Evolutionary conservation across 352 stramenopile species (phyloP).

Genomic region (Paralagenidium karlingii): DNA sequence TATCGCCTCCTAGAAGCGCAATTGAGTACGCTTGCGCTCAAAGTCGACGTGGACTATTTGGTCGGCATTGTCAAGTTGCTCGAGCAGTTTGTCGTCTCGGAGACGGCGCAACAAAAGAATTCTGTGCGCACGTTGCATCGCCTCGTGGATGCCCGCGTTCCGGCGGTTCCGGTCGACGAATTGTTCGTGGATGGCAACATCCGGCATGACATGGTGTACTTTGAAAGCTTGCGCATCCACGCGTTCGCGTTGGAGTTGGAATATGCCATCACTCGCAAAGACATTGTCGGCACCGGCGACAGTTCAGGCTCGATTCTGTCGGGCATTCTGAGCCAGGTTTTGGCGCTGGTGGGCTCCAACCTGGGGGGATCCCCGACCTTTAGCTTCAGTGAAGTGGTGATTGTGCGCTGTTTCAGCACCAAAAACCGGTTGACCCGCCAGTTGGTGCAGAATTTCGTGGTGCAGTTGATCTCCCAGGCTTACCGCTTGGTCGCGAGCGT

Average conservation of each 20-base stretch:
- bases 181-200: slow-evolving; percentile 47
- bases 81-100: slow-evolving; percentile 64
- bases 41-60: slow-evolving; percentile 79
- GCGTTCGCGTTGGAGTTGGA: slow-evolving; percentile 62
- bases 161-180: slow-evolving; percentile 35
- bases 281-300: slow-evolving; percentile 50
- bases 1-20: slow-evolving; percentile 76
- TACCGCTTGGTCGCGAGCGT: slow-evolving; percentile 74
- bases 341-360: slow-evolving; percentile 75
- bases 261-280: slow-evolving; percentile 75
- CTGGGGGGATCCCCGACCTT: slow-evolving; percentile 72
- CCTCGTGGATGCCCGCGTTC: too few species aligned
- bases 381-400: slow-evolving; percentile 78
- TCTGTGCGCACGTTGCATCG: slow-evolving; percentile 44
- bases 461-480: slow-evolving; percentile 69
- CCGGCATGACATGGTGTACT: slow-evolving; percentile 69
- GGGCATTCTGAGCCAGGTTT: slow-evolving; percentile 63
- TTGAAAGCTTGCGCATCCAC: slow-evolving; percentile 64
- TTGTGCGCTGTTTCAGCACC: slow-evolving; percentile 71
- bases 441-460: slow-evolving; percentile 71
- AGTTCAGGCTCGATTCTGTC: slow-evolving; percentile 63
- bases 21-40: slow-evolving; percentile 50
- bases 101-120: slow-evolving; percentile 38
- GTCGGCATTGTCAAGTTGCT: slow-evolving; percentile 71
- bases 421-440: slow-evolving; percentile 67